Base-by-base conservation (phyloP, 805 yeast species). In the Cyberlindnera maclurae region DNA sequence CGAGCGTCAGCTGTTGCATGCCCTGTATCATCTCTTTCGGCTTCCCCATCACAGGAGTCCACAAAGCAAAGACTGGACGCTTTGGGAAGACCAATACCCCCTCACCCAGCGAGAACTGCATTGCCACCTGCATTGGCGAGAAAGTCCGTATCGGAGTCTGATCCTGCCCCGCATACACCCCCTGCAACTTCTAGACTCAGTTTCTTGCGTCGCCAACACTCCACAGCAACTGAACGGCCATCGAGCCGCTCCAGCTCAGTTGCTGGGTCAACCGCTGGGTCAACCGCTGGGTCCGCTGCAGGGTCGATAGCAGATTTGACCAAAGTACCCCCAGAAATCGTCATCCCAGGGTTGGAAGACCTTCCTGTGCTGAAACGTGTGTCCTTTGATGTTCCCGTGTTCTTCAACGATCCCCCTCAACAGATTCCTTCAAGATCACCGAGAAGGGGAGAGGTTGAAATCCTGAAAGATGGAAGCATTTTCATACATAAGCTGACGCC, bases 401-500 rank as follows among this genome's bases (percentile, higher is more conserved):
- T 86, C 52, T 74, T 72, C 27, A 72, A 73, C 44, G 96, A 89
- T 57, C 97, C 97, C 1, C 95, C 96, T 1, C 97, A 89, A 53
- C 96, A 88, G 55, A 83, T 89, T 41, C 97, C 97, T 3, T 82
- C 95, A 2, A 66, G 95, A 53, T 73, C 69, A 37, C 96, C 97
- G 12, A 68, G 83, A 49, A 71, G 74, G 48, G 97, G 97, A 30
- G 90, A 87, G 57, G 94, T 82, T 12, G 83, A 77, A 47, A 65
- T 77, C 2, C 51, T 70, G 36, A 60, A 71, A n/a, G 70, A 68
- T 49, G 85, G 84, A 0, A 59, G 67, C 1, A 66, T 77, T 12
- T 65, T 70, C 7, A 64, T 78, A 15, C 73, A 74, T 43, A 76
- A 79, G 24, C 58, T 77, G 27, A 62, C 77, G 2, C 71, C 74